Conservation (phyloP, 2,329 filamentous ascomycete species). For the Berkeleyomyces rouxiae region DNA sequence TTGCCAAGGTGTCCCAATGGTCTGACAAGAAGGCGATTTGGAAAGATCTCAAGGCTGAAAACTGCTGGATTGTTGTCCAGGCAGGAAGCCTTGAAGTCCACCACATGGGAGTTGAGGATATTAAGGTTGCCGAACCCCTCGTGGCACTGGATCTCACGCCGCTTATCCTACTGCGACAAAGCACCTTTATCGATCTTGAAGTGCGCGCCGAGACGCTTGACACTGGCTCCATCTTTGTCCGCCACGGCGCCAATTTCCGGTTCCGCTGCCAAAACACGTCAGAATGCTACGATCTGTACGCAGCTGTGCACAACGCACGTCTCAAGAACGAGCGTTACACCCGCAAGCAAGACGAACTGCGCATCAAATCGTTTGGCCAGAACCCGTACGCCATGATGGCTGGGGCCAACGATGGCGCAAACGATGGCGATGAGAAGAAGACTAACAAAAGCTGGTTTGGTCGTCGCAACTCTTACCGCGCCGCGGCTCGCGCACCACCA, state of each 20-base stretch:
- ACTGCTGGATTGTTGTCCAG: conserved; percentile 38
- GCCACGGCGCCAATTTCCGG: conserved; percentile 63
- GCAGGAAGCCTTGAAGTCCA: conserved; percentile 44
- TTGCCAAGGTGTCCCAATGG: conserved; percentile 45
- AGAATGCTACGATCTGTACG: conserved; percentile 71
- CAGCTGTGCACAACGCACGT: conserved; percentile 71
- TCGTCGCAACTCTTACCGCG: conserved; percentile 47
- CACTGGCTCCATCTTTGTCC: conserved; percentile 48
- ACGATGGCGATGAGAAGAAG: conserved; percentile 24
- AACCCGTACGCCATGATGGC: background rate
- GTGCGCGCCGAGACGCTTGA: conserved; percentile 71
- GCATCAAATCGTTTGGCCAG: conserved; percentile 54
- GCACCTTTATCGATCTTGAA: conserved; percentile 84
- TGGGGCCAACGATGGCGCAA: conserved; percentile 16
- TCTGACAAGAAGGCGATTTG: conserved; percentile 41
- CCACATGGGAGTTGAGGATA: conserved; percentile 23
- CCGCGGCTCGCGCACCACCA: conserved; percentile 42
- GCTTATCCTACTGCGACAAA: conserved; percentile 73
- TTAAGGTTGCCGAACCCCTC: conserved; percentile 28
- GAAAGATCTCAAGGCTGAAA: conserved; percentile 38
- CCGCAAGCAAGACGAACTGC: conserved; percentile 47
- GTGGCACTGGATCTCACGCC: conserved; percentile 76
- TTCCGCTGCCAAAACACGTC: conserved; percentile 64
- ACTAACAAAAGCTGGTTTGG: conserved; percentile 39
- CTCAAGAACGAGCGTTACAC: conserved; percentile 87